Conservation (phyloP, 2,329 filamentous ascomycete genomes). For the Eutypa lata region DNA sequence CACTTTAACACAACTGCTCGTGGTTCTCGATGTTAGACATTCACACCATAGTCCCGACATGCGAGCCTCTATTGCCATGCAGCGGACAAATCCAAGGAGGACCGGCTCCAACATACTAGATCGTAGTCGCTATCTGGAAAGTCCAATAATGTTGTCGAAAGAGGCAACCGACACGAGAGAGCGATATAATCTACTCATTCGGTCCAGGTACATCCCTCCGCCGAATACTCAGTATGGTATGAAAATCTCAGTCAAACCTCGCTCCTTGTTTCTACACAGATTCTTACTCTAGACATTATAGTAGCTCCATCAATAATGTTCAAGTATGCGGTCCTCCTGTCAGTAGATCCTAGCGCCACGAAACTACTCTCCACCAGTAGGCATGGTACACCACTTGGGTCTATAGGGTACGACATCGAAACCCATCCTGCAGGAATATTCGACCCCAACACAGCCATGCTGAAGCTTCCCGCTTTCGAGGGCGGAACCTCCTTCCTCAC, state of each 20-base stretch:
- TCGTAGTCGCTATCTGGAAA: not conserved
- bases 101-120: constrained; percentile 7
- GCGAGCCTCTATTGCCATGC: constrained; percentile 8
- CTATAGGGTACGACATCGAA: constrained; percentile 7
- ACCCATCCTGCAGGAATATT: constrained; percentile 8
- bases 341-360: constrained; percentile 5
- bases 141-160: constrained; percentile 5
- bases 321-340: constrained; percentile 6
- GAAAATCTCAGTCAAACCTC: not conserved
- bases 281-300: not conserved
- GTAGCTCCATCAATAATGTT: not conserved
- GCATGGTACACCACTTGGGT: constrained; percentile 3
- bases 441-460: constrained; percentile 3
- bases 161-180: constrained; percentile 8
- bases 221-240: not conserved
- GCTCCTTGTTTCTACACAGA: too few relatives aligned
- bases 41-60: constrained; percentile 1
- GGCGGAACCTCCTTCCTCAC: constrained; percentile 6
- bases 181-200: constrained; percentile 6
- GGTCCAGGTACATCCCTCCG: constrained; percentile 2
- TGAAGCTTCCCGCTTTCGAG: constrained; percentile 5
- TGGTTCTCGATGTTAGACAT: constrained; percentile 5
- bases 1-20: constrained; percentile 6
- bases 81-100: constrained; percentile 7
- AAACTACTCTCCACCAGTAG: constrained; percentile 5